A percentile compares a stretch with the other conserved stretches of the same genome.
phyloP scores from a whole-genome alignment of 2,329 filamentous ascomycete species.

The Sporothrix humicola region DNA sequence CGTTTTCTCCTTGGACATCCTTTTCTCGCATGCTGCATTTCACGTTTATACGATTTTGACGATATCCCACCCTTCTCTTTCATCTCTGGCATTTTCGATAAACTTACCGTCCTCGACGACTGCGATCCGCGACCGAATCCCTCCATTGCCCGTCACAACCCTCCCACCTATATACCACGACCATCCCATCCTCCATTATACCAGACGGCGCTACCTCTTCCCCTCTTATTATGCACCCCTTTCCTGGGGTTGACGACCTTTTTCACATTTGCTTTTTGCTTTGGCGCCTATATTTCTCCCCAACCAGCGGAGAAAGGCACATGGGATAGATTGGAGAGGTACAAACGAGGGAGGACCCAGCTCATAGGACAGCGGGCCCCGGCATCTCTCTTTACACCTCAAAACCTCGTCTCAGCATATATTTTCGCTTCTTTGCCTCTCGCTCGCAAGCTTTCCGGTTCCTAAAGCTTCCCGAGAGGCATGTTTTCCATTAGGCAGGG shows the following conservation, averaged over 20 bases:
- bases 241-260: slow-evolving; percentile 5
- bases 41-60: slow-evolving; percentile 33
- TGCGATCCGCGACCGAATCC: slow-evolving; percentile 1
- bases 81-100: slow-evolving; percentile 14
- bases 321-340: slow-evolving; percentile 30
- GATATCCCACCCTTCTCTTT: slow-evolving; percentile 19
- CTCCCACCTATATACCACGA: neutral
- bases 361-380: neutral
- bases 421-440: slow-evolving; percentile 15
- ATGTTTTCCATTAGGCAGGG: neutral
- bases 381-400: neutral
- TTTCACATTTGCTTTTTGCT: slow-evolving; percentile 22
- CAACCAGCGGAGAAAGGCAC: neutral
- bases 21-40: neutral
- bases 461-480: slow-evolving; percentile 2
- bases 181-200: neutral
- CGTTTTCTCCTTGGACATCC: neutral
- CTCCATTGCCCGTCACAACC: neutral
- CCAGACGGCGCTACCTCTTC: neutral
- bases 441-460: neutral
- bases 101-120: neutral
- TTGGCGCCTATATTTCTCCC: neutral
- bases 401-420: slow-evolving; percentile 13
- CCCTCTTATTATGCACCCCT: neutral
- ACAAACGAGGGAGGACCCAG: neutral